These are phyloP conservation scores for Diaporthe aspalathi DNA, from an alignment of 2,329 filamentous ascomycete genomes.

Conservation along the genomic window DNA sequence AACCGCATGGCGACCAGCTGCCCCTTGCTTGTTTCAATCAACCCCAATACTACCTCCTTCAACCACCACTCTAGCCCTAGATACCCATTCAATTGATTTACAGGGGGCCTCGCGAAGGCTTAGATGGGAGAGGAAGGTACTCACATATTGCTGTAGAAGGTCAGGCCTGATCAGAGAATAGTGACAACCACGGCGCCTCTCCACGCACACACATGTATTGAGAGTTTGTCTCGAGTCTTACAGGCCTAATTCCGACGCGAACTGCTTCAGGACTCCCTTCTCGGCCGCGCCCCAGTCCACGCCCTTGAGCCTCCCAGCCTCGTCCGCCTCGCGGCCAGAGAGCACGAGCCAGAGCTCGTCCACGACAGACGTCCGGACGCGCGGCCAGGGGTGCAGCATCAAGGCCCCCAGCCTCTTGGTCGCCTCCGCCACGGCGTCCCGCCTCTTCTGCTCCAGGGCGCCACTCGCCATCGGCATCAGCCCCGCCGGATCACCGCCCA, in stretches of 20 bases:
- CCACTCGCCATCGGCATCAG: conserved; percentile 40
- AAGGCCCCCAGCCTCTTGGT: conserved; percentile 77
- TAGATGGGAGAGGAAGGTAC: too few relatives aligned
- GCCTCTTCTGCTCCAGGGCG: conserved; percentile 45
- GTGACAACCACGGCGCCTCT: too few relatives aligned
- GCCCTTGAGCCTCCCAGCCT: conserved; percentile 56
- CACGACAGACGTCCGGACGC: conserved; percentile 70
- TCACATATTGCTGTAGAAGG: too few relatives aligned
- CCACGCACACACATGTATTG: not conserved
- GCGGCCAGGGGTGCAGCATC: conserved; percentile 85
- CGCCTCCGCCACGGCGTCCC: conserved; percentile 64
- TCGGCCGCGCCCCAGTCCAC: conserved; percentile 69
- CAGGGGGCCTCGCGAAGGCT: too few relatives aligned
- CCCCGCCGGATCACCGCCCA: conserved; percentile 40
- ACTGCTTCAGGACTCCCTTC: conserved; percentile 56
- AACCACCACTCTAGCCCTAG: too few relatives aligned
- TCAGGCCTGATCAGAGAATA: too few relatives aligned
- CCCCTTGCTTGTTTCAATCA: too few relatives aligned
- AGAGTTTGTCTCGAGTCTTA: not conserved
- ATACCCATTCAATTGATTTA: too few relatives aligned
- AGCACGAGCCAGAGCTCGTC: conserved; percentile 69
- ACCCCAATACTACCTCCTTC: too few relatives aligned
- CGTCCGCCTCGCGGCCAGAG: conserved; percentile 45
- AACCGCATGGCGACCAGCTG: too few relatives aligned
- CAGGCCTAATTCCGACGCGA: conserved; percentile 58